Percentiles rank a stretch among this genome's conserved stretches.
Conservation (phyloP, 257 asterid genomes). For the Lavandula angustifolia region DNA sequence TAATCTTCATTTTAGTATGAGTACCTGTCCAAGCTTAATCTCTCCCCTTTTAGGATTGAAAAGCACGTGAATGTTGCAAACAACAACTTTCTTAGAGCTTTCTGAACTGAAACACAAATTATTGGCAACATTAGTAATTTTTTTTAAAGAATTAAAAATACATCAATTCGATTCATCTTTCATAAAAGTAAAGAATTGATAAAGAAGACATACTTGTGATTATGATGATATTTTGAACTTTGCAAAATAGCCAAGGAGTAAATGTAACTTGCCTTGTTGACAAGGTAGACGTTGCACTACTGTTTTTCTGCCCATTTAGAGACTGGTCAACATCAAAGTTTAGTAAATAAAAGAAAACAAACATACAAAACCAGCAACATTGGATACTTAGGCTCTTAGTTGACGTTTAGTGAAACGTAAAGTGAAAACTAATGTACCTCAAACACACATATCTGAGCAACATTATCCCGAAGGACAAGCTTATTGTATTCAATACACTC, state of each 20-base stretch:
- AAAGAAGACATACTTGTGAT: neutral
- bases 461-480: constrained; percentile 90
- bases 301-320: constrained; percentile 38
- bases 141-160: neutral
- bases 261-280: constrained; percentile 49
- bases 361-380: constrained; percentile 12
- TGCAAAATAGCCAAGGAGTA: no score
- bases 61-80: constrained; percentile 96
- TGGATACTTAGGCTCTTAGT: constrained; percentile 16
- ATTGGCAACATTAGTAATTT: constrained; percentile 4
- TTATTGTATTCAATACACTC: constrained; percentile 78
- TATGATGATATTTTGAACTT: no score
- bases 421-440: constrained; percentile 56
- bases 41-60: constrained; percentile 97
- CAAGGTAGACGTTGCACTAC: constrained; percentile 39
- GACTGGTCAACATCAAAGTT: constrained; percentile 49
- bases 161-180: constrained; percentile 11
- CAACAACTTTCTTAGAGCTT: constrained; percentile 59
- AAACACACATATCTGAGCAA: constrained; percentile 93
- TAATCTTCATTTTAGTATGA: neutral
- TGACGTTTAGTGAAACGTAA: constrained; percentile 15
- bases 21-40: constrained; percentile 94
- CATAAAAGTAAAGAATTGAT: neutral
- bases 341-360: constrained; percentile 22
- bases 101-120: constrained; percentile 48